Evolutionary conservation across 305 asterid species (phyloP).

Genomic region (Fraxinus dipetala): DNA sequence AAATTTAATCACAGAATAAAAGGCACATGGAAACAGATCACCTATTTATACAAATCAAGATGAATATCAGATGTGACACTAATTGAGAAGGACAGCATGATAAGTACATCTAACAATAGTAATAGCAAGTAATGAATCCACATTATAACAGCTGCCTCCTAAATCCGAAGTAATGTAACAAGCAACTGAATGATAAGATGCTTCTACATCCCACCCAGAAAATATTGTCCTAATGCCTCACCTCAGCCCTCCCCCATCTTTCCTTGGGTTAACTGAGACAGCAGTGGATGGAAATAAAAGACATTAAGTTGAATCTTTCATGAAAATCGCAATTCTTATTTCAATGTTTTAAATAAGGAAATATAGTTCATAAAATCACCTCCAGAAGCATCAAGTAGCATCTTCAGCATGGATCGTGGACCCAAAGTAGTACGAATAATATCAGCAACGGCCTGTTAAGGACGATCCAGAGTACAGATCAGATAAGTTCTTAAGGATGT

Average conservation of each 20-base stretch:
- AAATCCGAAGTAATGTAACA: neutral
- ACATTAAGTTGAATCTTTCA: neutral
- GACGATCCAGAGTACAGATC: neutral
- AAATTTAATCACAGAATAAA: neutral
- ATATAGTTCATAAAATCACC: slow-evolving; percentile 4
- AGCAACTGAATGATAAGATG: neutral
- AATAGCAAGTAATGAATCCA: neutral
- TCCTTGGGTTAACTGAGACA: neutral
- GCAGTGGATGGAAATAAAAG: neutral
- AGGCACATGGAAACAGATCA: neutral
- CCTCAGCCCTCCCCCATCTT: neutral
- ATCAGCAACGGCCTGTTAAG: slow-evolving; percentile 19
- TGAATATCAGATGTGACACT: neutral
- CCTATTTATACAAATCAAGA: neutral
- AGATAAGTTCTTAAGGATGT: neutral
- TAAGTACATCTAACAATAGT: neutral
- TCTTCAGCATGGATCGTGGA: slow-evolving; percentile 18
- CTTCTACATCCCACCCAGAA: neutral
- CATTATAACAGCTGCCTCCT: neutral
- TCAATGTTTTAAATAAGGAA: neutral
- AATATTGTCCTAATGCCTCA: neutral
- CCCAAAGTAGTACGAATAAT: slow-evolving; percentile 22
- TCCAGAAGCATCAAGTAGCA: slow-evolving; percentile 21
- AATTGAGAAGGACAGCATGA: neutral
- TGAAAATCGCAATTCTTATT: neutral